Percentiles rank a stretch among this genome's conserved stretches.
Conservation (phyloP, 2,329 filamentous ascomycete genomes). For the Curvularia verruculosa region DNA sequence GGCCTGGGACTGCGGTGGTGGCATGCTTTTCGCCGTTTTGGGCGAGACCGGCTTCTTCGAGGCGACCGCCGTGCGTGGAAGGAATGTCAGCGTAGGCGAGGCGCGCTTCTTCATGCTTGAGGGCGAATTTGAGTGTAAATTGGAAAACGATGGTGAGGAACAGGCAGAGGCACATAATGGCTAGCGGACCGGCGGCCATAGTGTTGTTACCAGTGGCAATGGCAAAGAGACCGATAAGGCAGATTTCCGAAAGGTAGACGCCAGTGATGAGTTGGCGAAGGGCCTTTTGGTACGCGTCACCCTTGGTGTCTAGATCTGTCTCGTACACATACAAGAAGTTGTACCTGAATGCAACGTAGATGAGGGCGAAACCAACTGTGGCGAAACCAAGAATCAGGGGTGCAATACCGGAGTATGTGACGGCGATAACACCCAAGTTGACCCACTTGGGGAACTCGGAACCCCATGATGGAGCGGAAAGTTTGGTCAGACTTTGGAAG, state of each 20-base stretch:
- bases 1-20: conserved; percentile 1
- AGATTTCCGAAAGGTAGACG: conserved; percentile 56
- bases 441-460: conserved; percentile 56
- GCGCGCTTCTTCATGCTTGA: conserved; percentile 41
- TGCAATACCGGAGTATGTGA: conserved; percentile 57
- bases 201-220: conserved; percentile 46
- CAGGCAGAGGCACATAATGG: conserved; percentile 52
- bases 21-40: conserved; percentile 19
- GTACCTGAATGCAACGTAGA: conserved; percentile 58
- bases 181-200: conserved; percentile 50
- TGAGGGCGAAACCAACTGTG: conserved; percentile 51
- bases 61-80: conserved; percentile 22
- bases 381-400: conserved; percentile 57
- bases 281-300: conserved; percentile 54
- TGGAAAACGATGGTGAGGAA: conserved; percentile 51
- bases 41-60: conserved; percentile 31
- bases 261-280: conserved; percentile 56
- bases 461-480: conserved; percentile 54
- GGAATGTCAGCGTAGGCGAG: conserved; percentile 37
- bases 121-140: conserved; percentile 40
- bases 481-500: conserved; percentile 52
- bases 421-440: conserved; percentile 53
- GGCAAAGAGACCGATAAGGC: conserved; percentile 56
- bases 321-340: conserved; percentile 58
- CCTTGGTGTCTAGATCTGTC: conserved; percentile 55